Evolutionary conservation across 2,329 filamentous ascomycete genomes (phyloP).

Genomic region (Canariomyces notabilis): DNA sequence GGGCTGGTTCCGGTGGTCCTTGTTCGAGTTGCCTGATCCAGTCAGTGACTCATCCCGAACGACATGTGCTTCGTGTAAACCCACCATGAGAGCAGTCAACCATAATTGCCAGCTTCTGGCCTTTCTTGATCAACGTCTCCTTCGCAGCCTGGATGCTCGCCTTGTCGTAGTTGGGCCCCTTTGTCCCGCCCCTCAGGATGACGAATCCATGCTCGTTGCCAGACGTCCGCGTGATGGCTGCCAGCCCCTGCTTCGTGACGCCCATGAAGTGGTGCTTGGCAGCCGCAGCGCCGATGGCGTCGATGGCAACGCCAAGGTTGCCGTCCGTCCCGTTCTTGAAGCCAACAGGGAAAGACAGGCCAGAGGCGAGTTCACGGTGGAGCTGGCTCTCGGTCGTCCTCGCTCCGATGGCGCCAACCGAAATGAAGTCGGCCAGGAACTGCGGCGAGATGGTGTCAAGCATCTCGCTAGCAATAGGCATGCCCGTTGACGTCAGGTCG

Average conservation of each 20-base stretch:
- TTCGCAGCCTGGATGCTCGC: conserved; percentile 75
- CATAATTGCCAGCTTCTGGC: conserved; percentile 87
- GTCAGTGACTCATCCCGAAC: not conserved
- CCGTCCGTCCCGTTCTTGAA: conserved; percentile 99
- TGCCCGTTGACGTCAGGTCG: conserved; percentile 78
- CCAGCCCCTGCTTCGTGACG: conserved; percentile 94
- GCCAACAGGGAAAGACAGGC: conserved; percentile 93
- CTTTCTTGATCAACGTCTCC: conserved; percentile 74
- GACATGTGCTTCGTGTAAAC: conserved; percentile 24
- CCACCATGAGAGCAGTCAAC: conserved; percentile 94
- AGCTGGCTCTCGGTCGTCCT: conserved; percentile 95
- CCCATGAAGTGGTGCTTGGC: conserved; percentile 96
- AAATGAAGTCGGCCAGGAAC: conserved; percentile 94
- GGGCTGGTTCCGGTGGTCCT: conserved; percentile 96
- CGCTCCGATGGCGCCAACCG: conserved; percentile 90
- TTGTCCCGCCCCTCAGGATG: conserved; percentile 85
- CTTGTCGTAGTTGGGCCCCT: conserved; percentile 89
- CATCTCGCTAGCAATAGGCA: conserved; percentile 98
- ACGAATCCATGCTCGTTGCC: conserved; percentile 98
- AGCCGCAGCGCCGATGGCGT: conserved; percentile 84
- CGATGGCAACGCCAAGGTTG: conserved; percentile 82
- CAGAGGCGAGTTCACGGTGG: conserved; percentile 91
- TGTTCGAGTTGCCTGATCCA: conserved; percentile 78
- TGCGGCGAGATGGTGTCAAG: conserved; percentile 97
- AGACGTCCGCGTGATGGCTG: conserved; percentile 86